These are phyloP conservation scores for Dioscorea cayenensis DNA, from an alignment of 116 monocot genomes.

Conservation along the genomic window DNA sequence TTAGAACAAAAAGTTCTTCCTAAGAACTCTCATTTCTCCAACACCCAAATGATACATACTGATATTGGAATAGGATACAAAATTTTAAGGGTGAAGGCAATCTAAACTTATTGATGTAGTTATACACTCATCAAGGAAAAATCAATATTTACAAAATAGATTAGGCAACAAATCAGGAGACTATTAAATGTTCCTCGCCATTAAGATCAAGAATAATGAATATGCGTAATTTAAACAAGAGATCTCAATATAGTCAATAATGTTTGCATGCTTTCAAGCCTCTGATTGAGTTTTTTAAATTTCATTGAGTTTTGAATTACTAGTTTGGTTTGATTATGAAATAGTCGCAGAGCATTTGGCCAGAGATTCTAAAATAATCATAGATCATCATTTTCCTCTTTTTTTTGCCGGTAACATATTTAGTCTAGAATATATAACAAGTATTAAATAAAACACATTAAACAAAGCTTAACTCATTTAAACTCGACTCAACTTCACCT, in stretches of 20 bases:
- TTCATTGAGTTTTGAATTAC: slow-evolving; percentile 29
- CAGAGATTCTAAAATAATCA: slow-evolving; percentile 59
- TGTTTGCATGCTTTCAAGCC: slow-evolving; percentile 76
- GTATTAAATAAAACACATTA: too few species aligned
- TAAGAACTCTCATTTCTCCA: not conserved
- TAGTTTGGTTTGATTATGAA: slow-evolving; percentile 37
- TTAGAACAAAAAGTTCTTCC: too few species aligned
- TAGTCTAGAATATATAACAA: too few species aligned
- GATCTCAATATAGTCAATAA: slow-evolving; percentile 58
- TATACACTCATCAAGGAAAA: slow-evolving; percentile 2
- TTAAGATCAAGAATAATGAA: not conserved
- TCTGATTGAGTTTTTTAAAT: slow-evolving; percentile 56
- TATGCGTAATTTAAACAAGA: not conserved
- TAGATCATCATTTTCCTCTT: too few species aligned
- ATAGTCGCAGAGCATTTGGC: slow-evolving; percentile 53
- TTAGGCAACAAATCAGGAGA: not conserved
- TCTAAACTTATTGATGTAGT: not conserved
- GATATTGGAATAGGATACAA: not conserved
- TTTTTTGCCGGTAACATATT: too few species aligned
- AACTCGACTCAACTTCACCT: too few species aligned
- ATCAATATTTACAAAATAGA: slow-evolving; percentile 6
- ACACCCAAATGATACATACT: not conserved
- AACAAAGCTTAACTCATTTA: too few species aligned
- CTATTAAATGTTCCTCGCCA: not conserved
- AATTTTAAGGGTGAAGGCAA: not conserved